phyloP scores from a whole-genome alignment of 2,329 filamentous ascomycete species.

The Colletotrichum sp. region DNA sequence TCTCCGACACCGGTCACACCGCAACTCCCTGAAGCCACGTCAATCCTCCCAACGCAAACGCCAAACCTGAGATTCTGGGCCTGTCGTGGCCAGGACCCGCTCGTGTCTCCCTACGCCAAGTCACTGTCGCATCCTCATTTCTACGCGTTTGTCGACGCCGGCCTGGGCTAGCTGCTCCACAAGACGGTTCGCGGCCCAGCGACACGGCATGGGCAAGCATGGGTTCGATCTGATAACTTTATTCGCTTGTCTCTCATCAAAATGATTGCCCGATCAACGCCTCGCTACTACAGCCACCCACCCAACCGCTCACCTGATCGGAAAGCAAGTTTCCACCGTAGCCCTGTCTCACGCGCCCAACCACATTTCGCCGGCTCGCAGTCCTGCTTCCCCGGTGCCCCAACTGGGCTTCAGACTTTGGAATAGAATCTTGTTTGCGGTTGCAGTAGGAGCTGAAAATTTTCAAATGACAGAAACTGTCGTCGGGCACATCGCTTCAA shows the following conservation, averaged over 20 bases:
- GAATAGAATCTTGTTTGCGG: neutral
- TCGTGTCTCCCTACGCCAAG: neutral
- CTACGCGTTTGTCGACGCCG: neutral
- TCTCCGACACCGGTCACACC: conserved; percentile 13
- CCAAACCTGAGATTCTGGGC: neutral
- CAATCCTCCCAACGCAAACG: neutral
- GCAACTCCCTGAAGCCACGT: neutral
- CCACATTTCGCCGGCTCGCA: neutral
- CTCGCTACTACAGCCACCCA: neutral
- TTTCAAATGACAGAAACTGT: neutral
- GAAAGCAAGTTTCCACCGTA: neutral
- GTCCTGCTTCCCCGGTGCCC: neutral
- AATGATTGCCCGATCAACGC: neutral
- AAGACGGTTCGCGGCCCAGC: neutral
- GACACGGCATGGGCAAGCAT: neutral
- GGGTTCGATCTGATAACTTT: conserved; percentile 18
- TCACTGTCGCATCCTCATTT: conserved; percentile 12
- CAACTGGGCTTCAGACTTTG: neutral
- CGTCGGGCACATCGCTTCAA: neutral
- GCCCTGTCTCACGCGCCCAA: neutral
- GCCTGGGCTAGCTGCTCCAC: neutral
- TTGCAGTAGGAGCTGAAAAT: neutral
- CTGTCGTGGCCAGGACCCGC: neutral
- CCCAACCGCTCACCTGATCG: neutral
- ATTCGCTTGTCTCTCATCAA: neutral